Base-by-base conservation (phyloP, 139 green algal species). In the Trebouxia sp. region DNA sequence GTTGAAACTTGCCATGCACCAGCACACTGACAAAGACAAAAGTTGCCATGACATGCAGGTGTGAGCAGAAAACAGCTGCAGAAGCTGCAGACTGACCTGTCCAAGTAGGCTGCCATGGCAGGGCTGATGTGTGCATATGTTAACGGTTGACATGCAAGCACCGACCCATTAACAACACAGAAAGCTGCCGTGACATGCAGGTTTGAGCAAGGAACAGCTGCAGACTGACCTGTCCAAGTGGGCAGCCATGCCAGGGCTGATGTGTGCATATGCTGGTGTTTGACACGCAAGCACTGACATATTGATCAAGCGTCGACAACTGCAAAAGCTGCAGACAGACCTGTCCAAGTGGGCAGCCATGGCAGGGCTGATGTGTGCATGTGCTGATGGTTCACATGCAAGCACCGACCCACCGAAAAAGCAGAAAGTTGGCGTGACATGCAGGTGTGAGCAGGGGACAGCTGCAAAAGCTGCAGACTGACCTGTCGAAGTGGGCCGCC, bases 391-490 rank as follows among this genome's bases (percentile, higher is more conserved):
- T 17, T 17, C 50, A 58, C 26, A 22, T 22, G 20, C 26, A 22
- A 58, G 20, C 50, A 17, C 5, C 20, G 50, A 58, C 50, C 50
- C 4, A 58, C 20, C 50, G 20, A 58, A 58, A 6, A 3, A 3
- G 50, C 50, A 28, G 20, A 72, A 41, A 24, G 9, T 7, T 75
- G 32, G 37, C 50, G 65, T 28, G 20, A 9, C 48, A 39, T 37
- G 78, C 84, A 88, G 88, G 87, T 48, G 72, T 91, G 28, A 83
- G 38, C 11, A 58, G 78, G 1, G 90, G 90, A 6, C 65, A 89
- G 79, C 69, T 94, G 41, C 89, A 94, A 80, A 89, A 90, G 82
- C 65, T 91, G 76, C 87, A 93, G 78, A 37, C 41, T 7, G 83
- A 93, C n/a, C 56, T 90, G 24, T 76, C 81, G 55, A 89, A 91